Conservation (phyloP, 2,329 filamentous ascomycete genomes). For the Arthrocladium fulminans region DNA sequence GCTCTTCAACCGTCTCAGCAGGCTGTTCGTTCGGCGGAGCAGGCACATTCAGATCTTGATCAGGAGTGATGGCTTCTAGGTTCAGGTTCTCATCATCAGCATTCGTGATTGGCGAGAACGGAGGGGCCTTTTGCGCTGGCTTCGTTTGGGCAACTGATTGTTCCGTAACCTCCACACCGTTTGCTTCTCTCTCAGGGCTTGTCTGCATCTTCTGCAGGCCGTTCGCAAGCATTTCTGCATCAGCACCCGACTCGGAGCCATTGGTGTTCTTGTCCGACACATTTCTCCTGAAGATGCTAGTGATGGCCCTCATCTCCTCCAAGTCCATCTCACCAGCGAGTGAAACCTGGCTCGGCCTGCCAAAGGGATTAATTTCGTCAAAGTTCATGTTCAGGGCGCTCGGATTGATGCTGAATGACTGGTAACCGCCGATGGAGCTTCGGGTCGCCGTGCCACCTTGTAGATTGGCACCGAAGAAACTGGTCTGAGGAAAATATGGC, state of each 20-base stretch:
- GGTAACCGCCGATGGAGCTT: conserved; percentile 21
- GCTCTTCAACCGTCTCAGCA: not conserved
- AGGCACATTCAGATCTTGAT: not conserved
- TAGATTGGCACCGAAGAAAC: conserved; percentile 6
- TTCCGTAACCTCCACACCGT: not conserved
- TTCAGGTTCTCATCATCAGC: conserved; percentile 1
- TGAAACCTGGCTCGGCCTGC: conserved; percentile 17
- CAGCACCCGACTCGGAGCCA: not conserved
- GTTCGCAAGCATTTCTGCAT: not conserved
- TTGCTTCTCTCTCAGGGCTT: not conserved
- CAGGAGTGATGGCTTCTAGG: not conserved
- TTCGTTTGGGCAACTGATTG: not conserved
- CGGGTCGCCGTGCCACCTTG: conserved; percentile 11
- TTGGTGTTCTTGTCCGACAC: not conserved
- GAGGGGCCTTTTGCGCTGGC: not conserved
- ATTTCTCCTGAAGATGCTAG: conserved; percentile 5
- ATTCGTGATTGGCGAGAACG: conserved; percentile 6
- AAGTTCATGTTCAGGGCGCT: conserved; percentile 13
- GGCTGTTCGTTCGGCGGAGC: not conserved
- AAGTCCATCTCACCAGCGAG: conserved; percentile 11
- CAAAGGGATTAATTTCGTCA: conserved; percentile 21
- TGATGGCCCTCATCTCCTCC: not conserved
- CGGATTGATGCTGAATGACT: conserved; percentile 16
- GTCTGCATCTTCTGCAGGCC: not conserved
- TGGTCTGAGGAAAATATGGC: not conserved